A percentile compares a stretch with the other conserved stretches of the same genome.
phyloP scores from a whole-genome alignment of 2,329 filamentous ascomycete species.

The Fusarium papillatum region DNA sequence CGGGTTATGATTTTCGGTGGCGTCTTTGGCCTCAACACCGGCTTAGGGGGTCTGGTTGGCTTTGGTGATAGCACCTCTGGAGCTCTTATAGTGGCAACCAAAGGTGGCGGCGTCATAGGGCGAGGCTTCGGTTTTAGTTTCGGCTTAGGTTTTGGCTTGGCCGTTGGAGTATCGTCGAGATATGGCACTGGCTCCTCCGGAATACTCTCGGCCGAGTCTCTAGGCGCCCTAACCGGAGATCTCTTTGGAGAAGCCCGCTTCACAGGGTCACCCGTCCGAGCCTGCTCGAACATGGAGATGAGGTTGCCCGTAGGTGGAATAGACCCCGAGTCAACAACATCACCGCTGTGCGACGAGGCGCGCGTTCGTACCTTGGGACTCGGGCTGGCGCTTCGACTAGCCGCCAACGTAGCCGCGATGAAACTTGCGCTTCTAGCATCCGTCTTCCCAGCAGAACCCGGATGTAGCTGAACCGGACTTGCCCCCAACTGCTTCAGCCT shows the following conservation, averaged over 20 bases:
- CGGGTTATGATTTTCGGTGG: constrained; percentile 45
- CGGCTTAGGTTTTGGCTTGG: constrained; percentile 46
- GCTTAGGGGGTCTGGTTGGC: constrained; percentile 48
- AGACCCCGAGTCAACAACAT: constrained; percentile 63
- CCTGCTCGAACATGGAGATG: constrained; percentile 78
- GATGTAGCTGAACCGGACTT: constrained; percentile 35
- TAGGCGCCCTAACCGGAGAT: constrained; percentile 26
- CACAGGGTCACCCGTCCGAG: constrained; percentile 48
- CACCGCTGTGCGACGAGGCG: constrained; percentile 42
- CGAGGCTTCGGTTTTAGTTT: constrained; percentile 42
- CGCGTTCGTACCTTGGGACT: constrained; percentile 44
- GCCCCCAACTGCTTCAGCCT: constrained; percentile 43
- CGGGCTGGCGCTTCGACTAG: constrained; percentile 63
- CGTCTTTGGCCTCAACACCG: constrained; percentile 46
- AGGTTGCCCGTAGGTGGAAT: constrained; percentile 75
- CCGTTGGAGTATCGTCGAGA: constrained; percentile 3
- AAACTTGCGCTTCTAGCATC: constrained; percentile 68
- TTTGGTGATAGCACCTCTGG: constrained; percentile 49
- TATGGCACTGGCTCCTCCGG: constrained; percentile 20
- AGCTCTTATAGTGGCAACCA: constrained; percentile 33
- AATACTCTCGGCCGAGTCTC: constrained; percentile 23
- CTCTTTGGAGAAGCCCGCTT: constrained; percentile 48
- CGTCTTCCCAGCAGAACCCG: constrained; percentile 29
- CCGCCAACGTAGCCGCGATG: constrained; percentile 69
- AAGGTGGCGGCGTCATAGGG: constrained; percentile 36